These are phyloP conservation scores for Plenodomus tracheiphilus DNA, from an alignment of 2,329 filamentous ascomycete species.

Conservation along the genomic window DNA sequence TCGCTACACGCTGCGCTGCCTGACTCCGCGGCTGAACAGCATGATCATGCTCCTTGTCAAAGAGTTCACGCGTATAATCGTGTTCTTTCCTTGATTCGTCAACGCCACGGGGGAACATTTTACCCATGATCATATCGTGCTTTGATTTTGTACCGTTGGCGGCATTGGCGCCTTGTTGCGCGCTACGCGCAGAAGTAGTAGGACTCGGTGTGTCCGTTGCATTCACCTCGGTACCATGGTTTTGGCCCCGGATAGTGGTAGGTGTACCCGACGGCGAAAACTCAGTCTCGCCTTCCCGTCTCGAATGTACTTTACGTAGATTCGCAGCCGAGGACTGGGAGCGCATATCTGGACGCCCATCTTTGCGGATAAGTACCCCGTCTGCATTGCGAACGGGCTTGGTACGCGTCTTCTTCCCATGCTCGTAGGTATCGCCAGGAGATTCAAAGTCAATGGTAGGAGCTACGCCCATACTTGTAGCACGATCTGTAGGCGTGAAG, in stretches of 20 bases:
- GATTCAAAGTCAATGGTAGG: constrained; percentile 26
- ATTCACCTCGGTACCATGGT: constrained; percentile 8
- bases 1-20: constrained; percentile 6
- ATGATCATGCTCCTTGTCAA: constrained; percentile 33
- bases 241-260: constrained; percentile 19
- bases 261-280: constrained; percentile 31
- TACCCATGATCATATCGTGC: constrained; percentile 41
- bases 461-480: constrained; percentile 31
- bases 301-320: constrained; percentile 55
- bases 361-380: constrained; percentile 55
- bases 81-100: constrained; percentile 37
- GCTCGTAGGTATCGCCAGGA: constrained; percentile 41
- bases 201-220: constrained; percentile 37
- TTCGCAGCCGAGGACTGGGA: constrained; percentile 57
- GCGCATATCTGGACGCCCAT: constrained; percentile 56
- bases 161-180: no score
- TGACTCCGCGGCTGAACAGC: constrained; percentile 25
- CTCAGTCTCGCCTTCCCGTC: constrained; percentile 47
- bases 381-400: constrained; percentile 56
- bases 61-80: constrained; percentile 38
- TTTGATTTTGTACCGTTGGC: constrained; percentile 22
- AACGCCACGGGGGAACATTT: constrained; percentile 44
- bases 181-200: no score
- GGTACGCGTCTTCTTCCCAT: constrained; percentile 54
- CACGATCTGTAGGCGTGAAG: constrained; percentile 28